These are phyloP conservation scores for Starmera stellimalicola DNA, from an alignment of 1,139 yeast genomes.

Conservation along the genomic window DNA sequence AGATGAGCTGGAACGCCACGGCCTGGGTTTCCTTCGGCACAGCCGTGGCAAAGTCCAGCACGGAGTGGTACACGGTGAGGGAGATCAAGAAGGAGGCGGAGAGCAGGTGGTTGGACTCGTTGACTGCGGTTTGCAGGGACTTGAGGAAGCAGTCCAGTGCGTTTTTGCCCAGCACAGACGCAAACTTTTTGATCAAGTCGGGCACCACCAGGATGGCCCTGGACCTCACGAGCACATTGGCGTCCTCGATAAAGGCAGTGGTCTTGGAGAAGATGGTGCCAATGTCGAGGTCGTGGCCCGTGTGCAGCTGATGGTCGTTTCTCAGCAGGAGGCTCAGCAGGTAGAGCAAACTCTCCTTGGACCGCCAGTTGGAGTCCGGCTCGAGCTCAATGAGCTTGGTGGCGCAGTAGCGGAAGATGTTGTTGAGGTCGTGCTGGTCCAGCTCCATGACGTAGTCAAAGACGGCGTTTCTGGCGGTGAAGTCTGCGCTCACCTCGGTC, in stretches of 20 bases:
- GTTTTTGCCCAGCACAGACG: conserved; percentile 25
- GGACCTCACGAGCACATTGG: conserved; percentile 24
- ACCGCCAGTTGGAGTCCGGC: conserved; percentile 16
- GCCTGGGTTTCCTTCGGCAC: conserved; percentile 25
- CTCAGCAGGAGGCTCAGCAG: conserved; percentile 17
- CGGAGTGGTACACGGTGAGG: conserved; percentile 41
- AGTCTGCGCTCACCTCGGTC: conserved; percentile 47
- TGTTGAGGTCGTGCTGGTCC: conserved; percentile 27
- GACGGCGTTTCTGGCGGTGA: conserved; percentile 43
- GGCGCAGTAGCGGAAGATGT: conserved; percentile 4
- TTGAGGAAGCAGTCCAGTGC: conserved; percentile 32
- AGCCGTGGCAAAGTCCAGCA: conserved; percentile 28
- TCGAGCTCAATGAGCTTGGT: background rate
- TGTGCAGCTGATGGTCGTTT: background rate
- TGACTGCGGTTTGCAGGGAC: conserved; percentile 24
- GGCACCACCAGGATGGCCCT: conserved; percentile 46
- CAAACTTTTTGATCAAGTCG: conserved; percentile 44
- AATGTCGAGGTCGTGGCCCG: conserved; percentile 2
- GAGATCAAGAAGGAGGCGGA: conserved; percentile 44
- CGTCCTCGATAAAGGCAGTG: conserved; percentile 6
- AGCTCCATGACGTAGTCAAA: conserved; percentile 41
- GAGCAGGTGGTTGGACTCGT: conserved; percentile 20
- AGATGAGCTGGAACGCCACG: conserved; percentile 28
- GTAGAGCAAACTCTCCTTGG: conserved; percentile 24
- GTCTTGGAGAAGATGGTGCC: conserved; percentile 7